Base-by-base conservation (phyloP, 2,329 filamentous ascomycete genomes). In the Alternaria ventricosa region DNA sequence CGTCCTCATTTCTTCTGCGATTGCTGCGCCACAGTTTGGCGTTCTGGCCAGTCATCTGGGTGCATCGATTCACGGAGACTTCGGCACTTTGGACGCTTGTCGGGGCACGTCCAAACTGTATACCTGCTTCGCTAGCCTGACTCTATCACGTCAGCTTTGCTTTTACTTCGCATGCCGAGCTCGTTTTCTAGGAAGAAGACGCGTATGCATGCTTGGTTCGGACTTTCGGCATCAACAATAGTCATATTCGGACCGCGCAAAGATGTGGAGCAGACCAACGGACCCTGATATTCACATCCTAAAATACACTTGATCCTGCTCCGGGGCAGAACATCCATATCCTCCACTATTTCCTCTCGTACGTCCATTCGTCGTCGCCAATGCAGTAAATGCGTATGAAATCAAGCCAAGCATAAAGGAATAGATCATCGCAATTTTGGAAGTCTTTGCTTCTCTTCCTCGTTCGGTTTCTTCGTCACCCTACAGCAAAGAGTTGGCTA, bases 341-440 rank as follows among this genome's bases (percentile, higher is more conserved):
- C 30, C 44, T 28, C 23, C 47, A 43, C 33, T 53, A 10, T 28
- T 27, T 23, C 36, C 15, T 36, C 15, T 49, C 25, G 20, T 43
- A 23, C 25, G 28, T 45, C 20, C 57, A 30, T 50, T 55, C 49
- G 10, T 55, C 47, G 20, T 53, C 59, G 23, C 45, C 44, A 51
- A 61, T 53, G 46, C 59, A 61, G 27, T 61, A 57, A 15, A 25
- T 61, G 64, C 60, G 51, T 50, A 25, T 45, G 53, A 56, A 57
- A 54, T 54, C 49, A 60, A 57, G 30, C 50, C 51, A 43, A 45
- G 60, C 50, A 55, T 30, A 58, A 61, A 22, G 36, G 54, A 67
- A 49, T 49, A 61, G 33, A 63, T 60, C 43, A 57, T 65, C 60
- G 64, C 66, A 66, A 67, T 57, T 59, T 67, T 54, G 43, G 44